Conservation (phyloP, 2,329 filamentous ascomycete species). For the Calonectria hongkongensis region DNA sequence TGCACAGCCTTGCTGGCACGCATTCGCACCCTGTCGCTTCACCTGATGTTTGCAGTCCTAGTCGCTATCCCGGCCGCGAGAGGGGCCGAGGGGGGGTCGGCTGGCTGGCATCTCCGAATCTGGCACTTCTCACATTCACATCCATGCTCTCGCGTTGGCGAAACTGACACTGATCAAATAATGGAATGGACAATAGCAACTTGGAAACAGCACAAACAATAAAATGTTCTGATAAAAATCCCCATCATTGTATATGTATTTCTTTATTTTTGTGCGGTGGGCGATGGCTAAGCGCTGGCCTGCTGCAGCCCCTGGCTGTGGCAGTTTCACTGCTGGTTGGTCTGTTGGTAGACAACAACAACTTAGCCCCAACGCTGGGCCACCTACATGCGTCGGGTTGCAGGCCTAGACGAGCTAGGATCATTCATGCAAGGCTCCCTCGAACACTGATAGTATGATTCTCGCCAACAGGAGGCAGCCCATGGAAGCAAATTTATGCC, state of each 20-base stretch:
- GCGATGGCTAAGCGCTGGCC: constrained; percentile 3
- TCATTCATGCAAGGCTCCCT: not conserved
- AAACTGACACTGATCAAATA: not conserved
- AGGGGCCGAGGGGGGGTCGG: constrained; percentile 31
- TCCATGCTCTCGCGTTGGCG: not conserved
- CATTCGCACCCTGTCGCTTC: constrained; percentile 17
- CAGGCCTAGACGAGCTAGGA: not conserved
- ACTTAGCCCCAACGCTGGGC: constrained; percentile 21
- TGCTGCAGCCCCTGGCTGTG: not conserved
- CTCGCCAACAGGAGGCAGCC: not conserved
- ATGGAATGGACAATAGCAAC: too few relatives aligned
- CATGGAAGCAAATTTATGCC: not conserved
- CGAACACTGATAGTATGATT: not conserved
- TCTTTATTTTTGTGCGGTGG: not conserved
- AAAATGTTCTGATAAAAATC: not conserved
- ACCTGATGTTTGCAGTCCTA: constrained; percentile 10
- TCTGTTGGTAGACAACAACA: constrained; percentile 2
- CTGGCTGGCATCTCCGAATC: constrained; percentile 35
- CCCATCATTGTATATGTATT: not conserved
- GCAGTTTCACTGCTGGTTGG: constrained; percentile 21
- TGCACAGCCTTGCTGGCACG: constrained; percentile 32
- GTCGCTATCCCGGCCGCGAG: constrained; percentile 36
- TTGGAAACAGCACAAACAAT: not conserved
- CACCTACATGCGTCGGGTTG: not conserved
- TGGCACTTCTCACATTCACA: constrained; percentile 18